Base-by-base conservation (phyloP, 2,329 filamentous ascomycete species). In the Diplodia scrobiculata region DNA sequence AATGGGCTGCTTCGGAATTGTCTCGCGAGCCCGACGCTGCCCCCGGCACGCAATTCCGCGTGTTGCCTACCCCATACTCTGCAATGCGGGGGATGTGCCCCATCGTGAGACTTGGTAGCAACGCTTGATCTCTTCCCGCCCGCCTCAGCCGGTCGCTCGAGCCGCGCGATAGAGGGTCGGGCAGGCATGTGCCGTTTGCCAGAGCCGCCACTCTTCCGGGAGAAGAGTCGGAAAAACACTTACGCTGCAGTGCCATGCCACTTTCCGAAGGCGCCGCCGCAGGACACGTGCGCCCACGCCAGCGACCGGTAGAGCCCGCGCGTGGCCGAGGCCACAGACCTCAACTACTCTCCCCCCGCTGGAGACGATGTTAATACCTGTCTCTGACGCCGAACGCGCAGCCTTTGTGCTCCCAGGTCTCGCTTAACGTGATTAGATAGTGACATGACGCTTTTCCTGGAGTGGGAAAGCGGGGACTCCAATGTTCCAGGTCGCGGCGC, bases 391-490 rank as follows among this genome's bases (percentile, higher is more conserved):
- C 14, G 14, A 27, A 17, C 5, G 27, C 21, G 21, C 27, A 29
- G 11, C 34, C 38, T 19, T 36, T 36, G 52, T 6, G 52, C 47
- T 54, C 32, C 10, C 34, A 45, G 6, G n/a, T 19, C 17, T 19
- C 14, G 10, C 21, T 3, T 25, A 21, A 34, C 36, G 25, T 36
- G 41, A 62, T 50, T 36, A 50, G 58, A 50, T n/a, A 34, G 10
- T n/a, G 17, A 19, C 41, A 45, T n/a, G 41, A 45, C 58, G 58
- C 41, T 62, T 62, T 36, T 17, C 58, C 45, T 17, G 41, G 17
- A 5, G 29, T n/a, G 58, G 58, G 17, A 50, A 62, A 62, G 58
- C 58, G 58, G 58, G 25, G 58, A 45, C 29, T 50, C 13, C 25
- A 50, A 0, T 62, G 58, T 50, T 21, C 58, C 41, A 62, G 58